Evolutionary conservation across 805 yeast genomes (phyloP).

Genomic region (Candida montana): DNA sequence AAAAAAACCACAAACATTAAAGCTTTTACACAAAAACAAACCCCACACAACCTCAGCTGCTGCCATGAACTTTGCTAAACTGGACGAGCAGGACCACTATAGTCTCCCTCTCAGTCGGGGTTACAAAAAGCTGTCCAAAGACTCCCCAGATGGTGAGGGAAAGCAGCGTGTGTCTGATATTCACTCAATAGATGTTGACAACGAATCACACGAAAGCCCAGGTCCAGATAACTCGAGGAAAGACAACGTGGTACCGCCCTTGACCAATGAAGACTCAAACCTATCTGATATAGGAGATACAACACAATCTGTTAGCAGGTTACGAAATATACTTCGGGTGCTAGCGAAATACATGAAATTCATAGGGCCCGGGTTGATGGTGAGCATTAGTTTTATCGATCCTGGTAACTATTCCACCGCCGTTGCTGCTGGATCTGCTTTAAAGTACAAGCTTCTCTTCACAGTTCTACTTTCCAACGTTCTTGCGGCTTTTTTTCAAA

Average conservation of each 20-base stretch:
- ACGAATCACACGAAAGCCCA: neutral
- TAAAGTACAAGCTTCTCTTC: constrained; percentile 72
- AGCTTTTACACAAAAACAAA: neutral
- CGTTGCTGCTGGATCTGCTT: constrained; percentile 89
- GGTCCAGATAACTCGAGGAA: neutral
- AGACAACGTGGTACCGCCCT: neutral
- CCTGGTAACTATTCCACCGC: constrained; percentile 97
- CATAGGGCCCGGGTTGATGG: constrained; percentile 96
- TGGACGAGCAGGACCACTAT: constrained; percentile 11
- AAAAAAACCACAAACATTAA: neutral
- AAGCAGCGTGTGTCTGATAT: neutral
- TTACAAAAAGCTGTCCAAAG: neutral
- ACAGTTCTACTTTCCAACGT: constrained; percentile 75
- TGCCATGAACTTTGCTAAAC: constrained; percentile 19
- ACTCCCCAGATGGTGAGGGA: neutral
- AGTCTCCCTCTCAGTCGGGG: neutral
- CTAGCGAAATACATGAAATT: constrained; percentile 42
- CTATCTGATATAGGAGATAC: neutral
- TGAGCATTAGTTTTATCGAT: constrained; percentile 92
- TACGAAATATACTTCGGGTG: constrained; percentile 7
- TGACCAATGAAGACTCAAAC: neutral
- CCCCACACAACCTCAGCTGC: neutral
- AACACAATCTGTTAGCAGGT: neutral
- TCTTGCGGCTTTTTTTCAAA: constrained; percentile 83
- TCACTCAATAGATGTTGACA: constrained; percentile 1